Evolutionary conservation across 495 filamentous ascomycete genomes (phyloP).

Genomic region (Annulohypoxylon bovei): DNA sequence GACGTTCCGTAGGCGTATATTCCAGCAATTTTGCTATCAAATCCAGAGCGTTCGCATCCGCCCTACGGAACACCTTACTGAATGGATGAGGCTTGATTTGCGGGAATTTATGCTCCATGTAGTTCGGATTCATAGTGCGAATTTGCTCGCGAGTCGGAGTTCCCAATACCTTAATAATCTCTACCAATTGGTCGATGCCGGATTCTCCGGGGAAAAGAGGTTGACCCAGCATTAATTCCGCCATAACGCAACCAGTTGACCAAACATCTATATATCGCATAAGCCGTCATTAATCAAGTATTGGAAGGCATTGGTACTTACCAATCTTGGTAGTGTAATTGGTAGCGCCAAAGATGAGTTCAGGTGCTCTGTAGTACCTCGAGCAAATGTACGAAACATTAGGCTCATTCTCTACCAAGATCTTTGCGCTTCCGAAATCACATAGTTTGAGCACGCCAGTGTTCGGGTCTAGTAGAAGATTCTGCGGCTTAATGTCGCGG

Average conservation of each 20-base stretch:
- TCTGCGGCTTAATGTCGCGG: constrained; percentile 99
- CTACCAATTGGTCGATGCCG: constrained; percentile 97
- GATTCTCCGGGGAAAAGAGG: constrained; percentile 99
- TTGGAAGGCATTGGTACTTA: constrained; percentile 57
- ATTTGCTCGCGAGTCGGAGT: constrained; percentile 99
- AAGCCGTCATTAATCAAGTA: constrained; percentile 6
- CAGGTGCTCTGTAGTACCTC: constrained; percentile 96
- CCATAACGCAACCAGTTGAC: constrained; percentile 99
- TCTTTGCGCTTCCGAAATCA: constrained; percentile 99
- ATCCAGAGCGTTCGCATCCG: constrained; percentile 90
- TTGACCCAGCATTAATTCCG: constrained; percentile 98
- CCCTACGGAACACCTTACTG: constrained; percentile 98
- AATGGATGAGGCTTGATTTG: constrained; percentile 99
- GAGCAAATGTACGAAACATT: constrained; percentile 99
- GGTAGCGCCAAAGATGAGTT: constrained; percentile 98
- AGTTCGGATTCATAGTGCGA: constrained; percentile 99
- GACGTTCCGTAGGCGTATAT: constrained; percentile 95
- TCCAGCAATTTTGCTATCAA: constrained; percentile 92
- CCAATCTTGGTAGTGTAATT: constrained; percentile 99
- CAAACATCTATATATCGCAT: constrained; percentile 80
- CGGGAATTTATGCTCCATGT: constrained; percentile 99
- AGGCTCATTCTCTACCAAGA: constrained; percentile 97
- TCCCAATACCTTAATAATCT: constrained; percentile 99
- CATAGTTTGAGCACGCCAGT: constrained; percentile 96
- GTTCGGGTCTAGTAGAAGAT: constrained; percentile 89